phyloP scores from a whole-genome alignment of 1,284 basidiomycete genomes.

The Ceratobasidium sp. region DNA sequence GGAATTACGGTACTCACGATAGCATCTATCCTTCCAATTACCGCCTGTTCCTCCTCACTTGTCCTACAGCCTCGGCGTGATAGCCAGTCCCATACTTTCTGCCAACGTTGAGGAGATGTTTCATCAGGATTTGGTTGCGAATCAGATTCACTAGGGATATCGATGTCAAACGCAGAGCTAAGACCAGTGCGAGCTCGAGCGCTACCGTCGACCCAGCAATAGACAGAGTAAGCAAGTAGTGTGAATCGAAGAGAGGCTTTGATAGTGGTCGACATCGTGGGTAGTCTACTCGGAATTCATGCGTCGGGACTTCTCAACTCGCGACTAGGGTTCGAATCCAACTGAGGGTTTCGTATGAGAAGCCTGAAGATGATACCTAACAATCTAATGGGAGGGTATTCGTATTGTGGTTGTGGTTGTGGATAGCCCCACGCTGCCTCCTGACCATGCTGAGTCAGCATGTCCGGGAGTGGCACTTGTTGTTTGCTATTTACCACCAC shows the following conservation, averaged over 20 bases:
- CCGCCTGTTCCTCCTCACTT: slow-evolving; percentile 33
- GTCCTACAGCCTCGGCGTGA: slow-evolving; percentile 7
- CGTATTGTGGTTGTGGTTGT: too few relatives aligned
- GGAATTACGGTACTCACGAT: slow-evolving; percentile 4
- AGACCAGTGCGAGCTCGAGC: slow-evolving; percentile 11
- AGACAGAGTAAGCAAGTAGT: slow-evolving; percentile 37
- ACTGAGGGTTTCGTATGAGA: too few relatives aligned
- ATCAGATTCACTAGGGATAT: slow-evolving; percentile 10
- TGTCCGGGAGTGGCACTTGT: too few relatives aligned
- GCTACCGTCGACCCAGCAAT: slow-evolving; percentile 43
- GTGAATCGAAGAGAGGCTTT: slow-evolving; percentile 27
- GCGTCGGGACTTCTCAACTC: too few relatives aligned
- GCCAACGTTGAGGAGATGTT: background rate
- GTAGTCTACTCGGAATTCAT: background rate
- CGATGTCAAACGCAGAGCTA: slow-evolving; percentile 2
- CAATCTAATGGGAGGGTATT: too few relatives aligned
- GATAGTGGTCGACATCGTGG: slow-evolving; percentile 14
- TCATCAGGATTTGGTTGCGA: background rate
- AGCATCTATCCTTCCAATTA: slow-evolving; percentile 22
- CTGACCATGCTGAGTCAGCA: too few relatives aligned
- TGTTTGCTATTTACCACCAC: too few relatives aligned
- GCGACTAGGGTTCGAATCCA: too few relatives aligned
- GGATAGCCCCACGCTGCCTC: too few relatives aligned
- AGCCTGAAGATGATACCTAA: too few relatives aligned
- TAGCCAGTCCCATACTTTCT: slow-evolving; percentile 22